Evolutionary conservation across 108 stramenopile genomes (phyloP), one percentile per base, ranked within the genome.

Genomic region (Cyclotella cryptica): DNA sequence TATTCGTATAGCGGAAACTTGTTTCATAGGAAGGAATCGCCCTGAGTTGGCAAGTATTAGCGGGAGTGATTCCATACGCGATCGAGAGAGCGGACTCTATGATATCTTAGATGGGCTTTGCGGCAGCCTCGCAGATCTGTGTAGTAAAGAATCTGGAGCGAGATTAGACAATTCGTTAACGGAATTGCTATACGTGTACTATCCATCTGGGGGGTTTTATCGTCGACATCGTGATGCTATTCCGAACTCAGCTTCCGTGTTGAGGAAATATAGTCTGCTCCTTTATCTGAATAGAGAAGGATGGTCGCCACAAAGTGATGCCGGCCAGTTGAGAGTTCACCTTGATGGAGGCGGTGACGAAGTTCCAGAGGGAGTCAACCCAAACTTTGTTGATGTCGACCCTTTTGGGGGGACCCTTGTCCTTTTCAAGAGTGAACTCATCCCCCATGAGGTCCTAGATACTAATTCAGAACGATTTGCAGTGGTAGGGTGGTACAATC

Each of bases 391-490:
- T n/a, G 88, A 93, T 78, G 86, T 93, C 1, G 79, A 87, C 52
- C 90, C 90, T 0, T 46, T 68, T 13, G 88, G 91, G 18, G 93
- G 93, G 1, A 92, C 86, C 18, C 66, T 94, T 42, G 93, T 94
- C 10, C 49, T 94, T 7, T 94, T 94, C 64, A 72, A 88, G 46
- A 83, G 81, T 41, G 85, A 91, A 45, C 27, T 51, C 24, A 77
- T 94, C 24, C 91, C 93, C 10, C 93, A 94, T 72, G 90, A 94
- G 71, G 93, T 94, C 0, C 53, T 94, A 21, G 68, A 92, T 66
- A 94, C 91, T 14, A 78, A 79, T n/a, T 54, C 77, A 30, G 87
- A 89, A 55, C 72, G 93, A 24, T 71, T 89, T 54, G 93, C 89
- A 12, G 57, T 94, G 14, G 89, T 94, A 10, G 93, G 93, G 10